Evolutionary conservation across 305 asterid species (phyloP).

Genomic region (Petunia hybrid): DNA sequence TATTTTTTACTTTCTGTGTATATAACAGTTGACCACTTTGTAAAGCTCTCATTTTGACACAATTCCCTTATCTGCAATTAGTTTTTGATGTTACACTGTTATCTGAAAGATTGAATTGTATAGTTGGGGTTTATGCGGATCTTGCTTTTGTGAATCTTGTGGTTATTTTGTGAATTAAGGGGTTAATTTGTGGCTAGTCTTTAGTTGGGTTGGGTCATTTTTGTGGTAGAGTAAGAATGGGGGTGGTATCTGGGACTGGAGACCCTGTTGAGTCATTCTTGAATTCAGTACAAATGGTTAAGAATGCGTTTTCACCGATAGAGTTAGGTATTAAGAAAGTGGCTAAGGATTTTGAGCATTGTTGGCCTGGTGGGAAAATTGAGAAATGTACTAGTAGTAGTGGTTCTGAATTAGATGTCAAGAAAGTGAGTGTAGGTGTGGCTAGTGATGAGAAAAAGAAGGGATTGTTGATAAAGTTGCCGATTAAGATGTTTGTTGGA

Average conservation of each 20-base stretch:
- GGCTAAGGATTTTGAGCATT: conserved; percentile 78
- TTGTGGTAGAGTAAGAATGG: conserved; percentile 46
- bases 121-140: conserved; percentile 38
- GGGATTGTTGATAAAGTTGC: conserved; percentile 49
- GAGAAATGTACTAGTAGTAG: conserved; percentile 38
- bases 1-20: neutral
- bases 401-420: conserved; percentile 52
- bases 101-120: conserved; percentile 7
- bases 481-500: conserved; percentile 65
- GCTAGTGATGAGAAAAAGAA: conserved; percentile 54
- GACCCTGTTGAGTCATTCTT: conserved; percentile 79
- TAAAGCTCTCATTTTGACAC: neutral
- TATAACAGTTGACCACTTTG: conserved; percentile 7
- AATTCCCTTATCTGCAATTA: conserved; percentile 4
- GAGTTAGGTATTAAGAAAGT: conserved; percentile 75
- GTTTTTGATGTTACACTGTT: neutral
- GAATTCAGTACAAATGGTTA: conserved; percentile 79
- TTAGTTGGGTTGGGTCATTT: neutral
- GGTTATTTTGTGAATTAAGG: neutral
- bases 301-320: conserved; percentile 72
- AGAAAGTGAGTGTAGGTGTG: conserved; percentile 43
- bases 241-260: conserved; percentile 61
- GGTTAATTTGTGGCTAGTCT: neutral
- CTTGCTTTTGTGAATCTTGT: conserved; percentile 41
- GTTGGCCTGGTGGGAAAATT: conserved; percentile 60